Base-by-base conservation (phyloP, 208 protist species). In the Herpetomonas muscarum region DNA sequence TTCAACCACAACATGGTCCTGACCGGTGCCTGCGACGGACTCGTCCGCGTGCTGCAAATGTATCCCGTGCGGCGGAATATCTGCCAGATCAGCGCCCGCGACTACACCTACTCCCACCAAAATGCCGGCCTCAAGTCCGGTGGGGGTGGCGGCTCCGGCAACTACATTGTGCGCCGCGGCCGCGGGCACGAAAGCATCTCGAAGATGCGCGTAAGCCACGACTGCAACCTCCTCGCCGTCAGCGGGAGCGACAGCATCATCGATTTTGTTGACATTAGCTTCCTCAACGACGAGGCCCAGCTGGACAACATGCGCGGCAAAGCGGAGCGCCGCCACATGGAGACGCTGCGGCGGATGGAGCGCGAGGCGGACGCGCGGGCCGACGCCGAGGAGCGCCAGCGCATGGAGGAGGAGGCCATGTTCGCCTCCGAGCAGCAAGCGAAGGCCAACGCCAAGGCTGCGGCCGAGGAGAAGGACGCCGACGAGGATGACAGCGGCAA, bases 1-100 rank as follows among this genome's bases (percentile, higher is more conserved):
- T 90, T 94, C 72, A 92, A 91, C 55, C 78, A 94, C 73, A 94
- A 94, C 59, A 71, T 94, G 25, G 74, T 94, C 25, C 76, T 94
- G 28, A 94, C 88, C 30, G 88, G 88, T 7, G 85, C 88, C 46
- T 87, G 82, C 56, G 88, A 94, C 50, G 88, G 88, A 15, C 72
- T 94, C 25, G 78, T 94, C 41, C 81, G 88, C 1, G 85, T 94
- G 25, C 72, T 94, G 41, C 77, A 94, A 61, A 90, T 92, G 85
- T 92, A 92, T 66, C 88, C 88, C 9, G 62, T 94, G 55, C 81
- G 85, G 3, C 76, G 85, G 19, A 87, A 92, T 47, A 72, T 94
- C 24, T 92, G 85, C 57, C 88, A 94, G 41, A 74, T 94, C 21
- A 89, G 79, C 64, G 87, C 84, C n/a, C 79, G 87, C 29, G 87